phyloP scores from a whole-genome alignment of 2,329 filamentous ascomycete genomes.

The Trichoderma gracile region DNA sequence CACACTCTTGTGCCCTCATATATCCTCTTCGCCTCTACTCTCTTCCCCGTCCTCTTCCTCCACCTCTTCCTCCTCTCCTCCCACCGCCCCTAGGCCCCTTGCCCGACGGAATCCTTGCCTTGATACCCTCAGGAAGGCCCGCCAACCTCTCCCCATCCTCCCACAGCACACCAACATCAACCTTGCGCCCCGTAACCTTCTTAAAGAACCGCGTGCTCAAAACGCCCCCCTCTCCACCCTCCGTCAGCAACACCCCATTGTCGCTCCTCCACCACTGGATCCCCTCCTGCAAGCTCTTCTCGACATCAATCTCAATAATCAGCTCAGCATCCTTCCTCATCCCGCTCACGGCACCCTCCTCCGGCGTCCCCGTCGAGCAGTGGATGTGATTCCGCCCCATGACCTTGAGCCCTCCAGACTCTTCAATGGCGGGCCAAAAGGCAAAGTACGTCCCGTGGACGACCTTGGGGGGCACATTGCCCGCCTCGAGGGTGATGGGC shows the following conservation, averaged over 20 bases:
- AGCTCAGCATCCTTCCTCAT: constrained; percentile 79
- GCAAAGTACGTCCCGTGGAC: constrained; percentile 89
- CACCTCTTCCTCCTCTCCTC: constrained; percentile 42
- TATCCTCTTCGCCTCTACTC: constrained; percentile 26
- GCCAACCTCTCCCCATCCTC: constrained; percentile 65
- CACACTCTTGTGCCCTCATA: too few species aligned
- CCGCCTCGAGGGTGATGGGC: constrained; percentile 56
- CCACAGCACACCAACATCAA: constrained; percentile 66
- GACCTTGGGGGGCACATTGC: constrained; percentile 63
- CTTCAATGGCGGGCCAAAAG: constrained; percentile 73
- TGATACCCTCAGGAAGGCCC: constrained; percentile 64
- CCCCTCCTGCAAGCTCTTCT: constrained; percentile 61
- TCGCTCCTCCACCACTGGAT: constrained; percentile 78
- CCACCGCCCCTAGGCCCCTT: constrained; percentile 49
- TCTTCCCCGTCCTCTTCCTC: constrained; percentile 40
- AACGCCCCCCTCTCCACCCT: constrained; percentile 59
- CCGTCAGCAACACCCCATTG: constrained; percentile 73
- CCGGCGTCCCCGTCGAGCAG: constrained; percentile 74
- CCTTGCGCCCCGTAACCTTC: constrained; percentile 64
- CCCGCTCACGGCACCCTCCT: constrained; percentile 66
- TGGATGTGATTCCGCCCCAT: constrained; percentile 92
- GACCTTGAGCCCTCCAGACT: constrained; percentile 71
- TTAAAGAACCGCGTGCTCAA: constrained; percentile 69
- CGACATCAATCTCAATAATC: constrained; percentile 74
- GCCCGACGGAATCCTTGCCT: constrained; percentile 49